Evolutionary conservation across 306 rosid species (phyloP), one percentile per base, ranked within the genome.

Genomic region (Hippophae tibetana): DNA sequence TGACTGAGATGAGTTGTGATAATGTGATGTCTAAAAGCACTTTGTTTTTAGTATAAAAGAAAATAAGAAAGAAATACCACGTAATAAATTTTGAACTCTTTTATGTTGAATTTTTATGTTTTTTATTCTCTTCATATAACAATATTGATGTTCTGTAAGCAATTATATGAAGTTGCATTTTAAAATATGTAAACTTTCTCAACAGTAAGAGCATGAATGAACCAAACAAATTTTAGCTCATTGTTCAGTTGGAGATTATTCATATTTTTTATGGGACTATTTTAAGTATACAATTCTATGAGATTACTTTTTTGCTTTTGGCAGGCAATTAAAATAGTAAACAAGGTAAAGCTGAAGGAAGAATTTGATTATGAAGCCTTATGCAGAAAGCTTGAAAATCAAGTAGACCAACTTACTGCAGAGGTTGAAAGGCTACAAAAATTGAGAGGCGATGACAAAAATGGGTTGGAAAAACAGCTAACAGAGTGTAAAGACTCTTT

Each of bases 311-410:
- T 13, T 49, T 58, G 41, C 60, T 65, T 72, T 52, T 70, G 56
- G 64, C 67, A 84, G 90, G 90, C 90, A 60, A 84, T 84, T 77
- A 84, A 73, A 76, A 81, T 84, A 56, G 75, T 78, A 46, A 84
- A 84, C 67, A 68, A 49, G 65, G 82, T 84, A 60, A 84, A 81
- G 69, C 71, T 84, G 49, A 84, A 79, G 70, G 86, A 84, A 73
- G 90, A 84, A 55, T 74, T 78, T 58, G 90, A 84, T 62, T 84
- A 81, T 69, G 90, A 84, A 74, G 72, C 80, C 52, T 82, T 78
- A 73, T 81, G 84, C 56, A 80, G 84, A 54, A 78, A 84, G 72
- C 86, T 84, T 61, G 86, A 84, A 73, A 78, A 52, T 44, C 82
- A 84, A 78, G 82, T 78, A 58, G 90, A 84, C 65, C 54, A 47